Percentiles rank a stretch among this genome's conserved stretches.
Evolutionary conservation across 1,284 basidiomycete species (phyloP).

Genomic region (Moniliophthora roreri): DNA sequence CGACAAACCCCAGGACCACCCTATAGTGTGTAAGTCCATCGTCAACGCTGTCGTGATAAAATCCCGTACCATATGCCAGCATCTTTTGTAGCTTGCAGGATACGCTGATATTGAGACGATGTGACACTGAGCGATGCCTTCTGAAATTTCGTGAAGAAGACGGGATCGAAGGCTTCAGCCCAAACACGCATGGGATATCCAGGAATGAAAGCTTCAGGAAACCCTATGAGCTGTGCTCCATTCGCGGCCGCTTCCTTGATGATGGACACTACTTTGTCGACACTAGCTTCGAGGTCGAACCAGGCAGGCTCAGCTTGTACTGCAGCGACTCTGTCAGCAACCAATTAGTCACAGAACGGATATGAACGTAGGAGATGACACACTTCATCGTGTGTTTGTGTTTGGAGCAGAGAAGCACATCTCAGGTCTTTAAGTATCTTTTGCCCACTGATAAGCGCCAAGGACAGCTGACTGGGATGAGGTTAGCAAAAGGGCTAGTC

Average conservation of each 20-base stretch:
- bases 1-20: slow-evolving; percentile 20
- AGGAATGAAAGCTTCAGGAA: slow-evolving; percentile 18
- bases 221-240: slow-evolving; percentile 20
- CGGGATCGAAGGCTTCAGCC: slow-evolving; percentile 87
- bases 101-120: slow-evolving; percentile 16
- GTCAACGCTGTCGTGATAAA: neutral
- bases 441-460: too few species aligned
- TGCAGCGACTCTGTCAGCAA: slow-evolving; percentile 19
- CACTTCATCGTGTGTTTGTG: too few species aligned
- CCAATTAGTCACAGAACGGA: too few species aligned
- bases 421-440: too few species aligned
- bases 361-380: too few species aligned
- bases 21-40: slow-evolving; percentile 3
- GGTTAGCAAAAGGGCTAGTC: too few species aligned
- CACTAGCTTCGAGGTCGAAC: slow-evolving; percentile 19
- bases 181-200: slow-evolving; percentile 10
- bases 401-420: too few species aligned
- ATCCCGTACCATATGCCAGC: slow-evolving; percentile 16
- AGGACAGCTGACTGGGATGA: too few species aligned
- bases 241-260: slow-evolving; percentile 19
- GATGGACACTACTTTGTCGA: slow-evolving; percentile 16
- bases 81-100: slow-evolving; percentile 14
- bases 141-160: slow-evolving; percentile 98
- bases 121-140: slow-evolving; percentile 41
- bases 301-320: slow-evolving; percentile 22